Base-by-base conservation (phyloP, 192 early-diverging fungal species). In the Backusella liffmaniae region DNA sequence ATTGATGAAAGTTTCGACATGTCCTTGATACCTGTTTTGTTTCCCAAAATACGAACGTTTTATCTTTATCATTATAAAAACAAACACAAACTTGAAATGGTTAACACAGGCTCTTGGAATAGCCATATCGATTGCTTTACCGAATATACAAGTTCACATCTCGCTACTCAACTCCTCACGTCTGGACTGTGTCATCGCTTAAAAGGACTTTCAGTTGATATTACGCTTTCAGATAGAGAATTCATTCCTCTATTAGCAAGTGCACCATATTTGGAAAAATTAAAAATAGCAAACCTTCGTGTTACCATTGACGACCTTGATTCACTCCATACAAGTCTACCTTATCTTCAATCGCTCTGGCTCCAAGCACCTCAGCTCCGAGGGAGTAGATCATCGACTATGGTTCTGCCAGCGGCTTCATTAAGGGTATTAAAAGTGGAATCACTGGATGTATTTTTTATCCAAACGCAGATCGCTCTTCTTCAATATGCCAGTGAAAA, bases 231-330 rank as follows among this genome's bases (percentile, higher is more conserved):
- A 29, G 26, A 62, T 29, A 62, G 56, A 62, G 56, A 62, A 29
- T 13, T 62, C 56, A 26, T 62, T 62, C 56, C 56, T 62, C 26
- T 62, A 13, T 26, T 62, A 62, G 26, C 21, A 62, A 62, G 26
- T 29, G 56, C 56, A 13, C 56, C 56, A 29, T 26, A 62, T 62
- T 62, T 62, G 56, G 56, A 62, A 62, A 62, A 62, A 62, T 62
- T 62, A 62, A 62, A 62, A 62, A 62, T 62, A 26, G 56, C 56
- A 12, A 62, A 62, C 26, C 56, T 62, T 62, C 56, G 56, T 62
- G 23, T 29, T 13, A 62, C 56, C 21, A 29, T 62, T 29, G 23
- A 62, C 12, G 23, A 62, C 3, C 56, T 62, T 62, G 56, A 62
- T 12, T 62, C 23, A 13, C 12, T 62, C 3, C 56, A 62, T 13